Evolutionary conservation across 768 basidiomycete genomes (phyloP).

Genomic region (Russula vinacea): DNA sequence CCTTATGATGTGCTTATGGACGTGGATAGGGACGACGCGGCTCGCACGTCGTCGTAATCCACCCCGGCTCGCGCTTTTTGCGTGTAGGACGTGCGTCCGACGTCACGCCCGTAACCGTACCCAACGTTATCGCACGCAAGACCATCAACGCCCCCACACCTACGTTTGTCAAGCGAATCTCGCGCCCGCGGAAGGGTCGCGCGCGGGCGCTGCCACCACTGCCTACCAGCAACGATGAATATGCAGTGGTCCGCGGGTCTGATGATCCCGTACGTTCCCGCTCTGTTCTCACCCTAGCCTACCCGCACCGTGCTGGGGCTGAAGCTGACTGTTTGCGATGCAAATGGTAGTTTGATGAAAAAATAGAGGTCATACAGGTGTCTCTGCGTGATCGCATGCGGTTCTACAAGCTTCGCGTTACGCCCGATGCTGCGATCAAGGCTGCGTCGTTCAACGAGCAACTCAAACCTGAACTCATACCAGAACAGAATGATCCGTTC

Average conservation of each 20-base stretch:
- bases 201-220: conserved; percentile 31
- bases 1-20: background rate
- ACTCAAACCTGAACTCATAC: conserved; percentile 81
- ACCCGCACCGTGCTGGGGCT: background rate
- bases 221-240: conserved; percentile 47
- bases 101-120: conserved; percentile 63
- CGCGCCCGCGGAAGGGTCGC: conserved; percentile 49
- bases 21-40: conserved; percentile 56
- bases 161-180: conserved; percentile 49
- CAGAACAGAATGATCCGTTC: conserved; percentile 79
- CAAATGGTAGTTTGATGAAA: conserved; percentile 61
- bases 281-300: background rate
- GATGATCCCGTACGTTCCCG: conserved; percentile 59
- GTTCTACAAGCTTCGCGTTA: conserved; percentile 79
- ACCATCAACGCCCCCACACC: conserved; percentile 46
- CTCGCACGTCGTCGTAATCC: conserved; percentile 73
- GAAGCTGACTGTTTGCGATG: conserved; percentile 4
- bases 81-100: conserved; percentile 77
- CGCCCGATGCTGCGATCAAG: conserved; percentile 63
- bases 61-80: conserved; percentile 70
- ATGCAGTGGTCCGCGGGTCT: conserved; percentile 45
- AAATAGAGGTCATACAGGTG: conserved; percentile 64
- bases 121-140: conserved; percentile 72
- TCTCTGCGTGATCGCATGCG: conserved; percentile 81
- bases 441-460: conserved; percentile 79